These are phyloP conservation scores for Dalechampia spathulata DNA, from an alignment of 441 rosid genomes.

Conservation along the genomic window DNA sequence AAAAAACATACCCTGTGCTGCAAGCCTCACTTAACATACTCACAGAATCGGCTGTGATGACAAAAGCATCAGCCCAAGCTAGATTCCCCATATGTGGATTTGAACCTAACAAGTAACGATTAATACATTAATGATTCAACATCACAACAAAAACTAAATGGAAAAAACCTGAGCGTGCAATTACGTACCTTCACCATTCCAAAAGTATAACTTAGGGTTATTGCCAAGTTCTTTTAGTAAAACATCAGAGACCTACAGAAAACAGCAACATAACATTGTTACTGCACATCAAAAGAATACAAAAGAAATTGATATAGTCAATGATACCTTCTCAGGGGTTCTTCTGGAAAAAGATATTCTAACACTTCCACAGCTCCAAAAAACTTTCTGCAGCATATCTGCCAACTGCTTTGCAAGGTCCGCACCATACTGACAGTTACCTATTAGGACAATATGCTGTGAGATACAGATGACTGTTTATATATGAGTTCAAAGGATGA, in stretches of 20 bases:
- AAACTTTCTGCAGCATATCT: conserved; percentile 44
- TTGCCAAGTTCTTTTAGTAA: conserved; percentile 44
- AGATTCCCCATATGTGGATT: conserved; percentile 88
- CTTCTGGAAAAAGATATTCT: conserved; percentile 72
- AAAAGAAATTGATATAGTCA: conserved; percentile 3
- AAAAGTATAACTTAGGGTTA: conserved; percentile 66
- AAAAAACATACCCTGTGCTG: conserved; percentile 69
- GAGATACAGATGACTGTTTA: not conserved
- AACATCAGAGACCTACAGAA: conserved; percentile 46
- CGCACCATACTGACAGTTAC: conserved; percentile 61
- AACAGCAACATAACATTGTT: conserved; percentile 5
- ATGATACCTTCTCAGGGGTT: conserved; percentile 65
- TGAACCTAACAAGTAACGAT: conserved; percentile 41
- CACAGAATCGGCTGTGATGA: conserved; percentile 93
- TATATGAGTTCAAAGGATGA: not conserved
- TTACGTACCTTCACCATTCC: conserved; percentile 77
- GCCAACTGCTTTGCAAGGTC: conserved; percentile 67
- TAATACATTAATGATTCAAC: conserved; percentile 8
- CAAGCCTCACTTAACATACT: conserved; percentile 93
- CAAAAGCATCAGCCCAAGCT: conserved; percentile 95
- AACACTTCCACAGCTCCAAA: conserved; percentile 73
- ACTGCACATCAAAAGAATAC: not conserved
- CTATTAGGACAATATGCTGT: conserved; percentile 21
- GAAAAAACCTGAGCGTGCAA: not conserved
- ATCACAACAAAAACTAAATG: not conserved